These are phyloP conservation scores for Neltuma alba DNA, from an alignment of 306 rosid species.

Conservation along the genomic window DNA sequence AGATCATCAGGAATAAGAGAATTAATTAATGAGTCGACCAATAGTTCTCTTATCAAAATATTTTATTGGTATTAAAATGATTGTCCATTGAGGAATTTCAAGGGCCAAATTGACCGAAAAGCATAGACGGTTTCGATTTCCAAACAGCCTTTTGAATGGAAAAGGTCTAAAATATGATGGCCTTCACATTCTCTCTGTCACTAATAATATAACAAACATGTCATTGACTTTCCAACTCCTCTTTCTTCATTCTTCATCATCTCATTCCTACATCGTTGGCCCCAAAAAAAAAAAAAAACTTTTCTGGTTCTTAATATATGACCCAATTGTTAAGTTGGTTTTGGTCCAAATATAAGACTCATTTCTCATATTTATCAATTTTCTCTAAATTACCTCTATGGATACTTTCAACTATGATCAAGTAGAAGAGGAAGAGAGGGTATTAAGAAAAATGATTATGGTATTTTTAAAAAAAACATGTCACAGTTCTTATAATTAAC, in stretches of 20 bases:
- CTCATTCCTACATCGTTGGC: neutral
- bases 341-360: too few species aligned
- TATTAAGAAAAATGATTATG: too few species aligned
- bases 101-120: constrained; percentile 17
- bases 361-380: too few species aligned
- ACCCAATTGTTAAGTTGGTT: too few species aligned
- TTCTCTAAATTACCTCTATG: too few species aligned
- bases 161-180: neutral
- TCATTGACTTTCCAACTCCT: constrained; percentile 26
- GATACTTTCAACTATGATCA: too few species aligned
- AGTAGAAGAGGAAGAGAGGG: too few species aligned
- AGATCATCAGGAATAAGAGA: neutral
- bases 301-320: too few species aligned
- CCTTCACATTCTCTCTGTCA: neutral
- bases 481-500: too few species aligned
- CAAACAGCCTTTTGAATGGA: constrained; percentile 12
- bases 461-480: too few species aligned
- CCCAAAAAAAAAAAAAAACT: too few species aligned
- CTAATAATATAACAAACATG: constrained; percentile 10
- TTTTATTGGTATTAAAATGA: neutral
- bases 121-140: neutral
- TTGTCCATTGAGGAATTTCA: constrained; percentile 12
- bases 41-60: neutral
- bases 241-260: neutral
- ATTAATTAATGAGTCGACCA: neutral